phyloP scores from a whole-genome alignment of 2,329 filamentous ascomycete genomes.

The Pseudogymnoascus verrucosus region DNA sequence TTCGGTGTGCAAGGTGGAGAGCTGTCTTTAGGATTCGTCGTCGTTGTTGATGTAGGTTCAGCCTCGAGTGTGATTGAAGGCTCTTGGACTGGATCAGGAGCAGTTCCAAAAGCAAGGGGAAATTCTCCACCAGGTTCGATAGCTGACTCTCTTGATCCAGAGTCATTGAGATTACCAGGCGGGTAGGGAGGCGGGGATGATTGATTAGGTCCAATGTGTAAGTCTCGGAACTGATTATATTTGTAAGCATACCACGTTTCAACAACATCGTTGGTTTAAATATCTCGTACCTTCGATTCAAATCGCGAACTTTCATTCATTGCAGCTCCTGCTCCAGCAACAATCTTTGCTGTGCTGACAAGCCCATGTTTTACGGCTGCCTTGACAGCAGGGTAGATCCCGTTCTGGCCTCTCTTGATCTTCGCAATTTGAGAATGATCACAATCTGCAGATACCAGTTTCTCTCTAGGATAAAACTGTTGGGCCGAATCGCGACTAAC shows the following conservation, averaged over 20 bases:
- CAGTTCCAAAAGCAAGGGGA: background rate
- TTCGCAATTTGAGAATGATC: conserved; percentile 18
- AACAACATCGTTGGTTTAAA: background rate
- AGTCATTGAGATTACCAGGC: background rate
- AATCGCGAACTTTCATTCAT: background rate
- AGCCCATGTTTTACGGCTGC: background rate
- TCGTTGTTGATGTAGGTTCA: background rate
- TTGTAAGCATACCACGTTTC: background rate
- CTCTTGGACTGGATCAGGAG: background rate
- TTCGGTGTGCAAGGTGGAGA: background rate
- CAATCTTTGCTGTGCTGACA: background rate
- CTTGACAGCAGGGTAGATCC: background rate
- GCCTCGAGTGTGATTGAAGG: background rate
- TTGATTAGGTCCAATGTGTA: background rate
- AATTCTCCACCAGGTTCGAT: background rate
- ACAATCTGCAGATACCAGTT: conserved; percentile 9
- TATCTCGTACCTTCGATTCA: background rate
- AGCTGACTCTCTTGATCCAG: background rate
- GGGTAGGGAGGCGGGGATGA: background rate
- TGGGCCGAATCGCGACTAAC: conserved; percentile 12
- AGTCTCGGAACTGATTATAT: background rate
- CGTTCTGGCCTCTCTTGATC: conserved; percentile 7
- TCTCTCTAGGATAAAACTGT: conserved; percentile 12
- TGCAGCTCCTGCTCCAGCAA: background rate
- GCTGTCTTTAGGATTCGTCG: background rate